Conservation (phyloP, 495 filamentous ascomycete species). For the Umbilicaria muhlenbergii region DNA sequence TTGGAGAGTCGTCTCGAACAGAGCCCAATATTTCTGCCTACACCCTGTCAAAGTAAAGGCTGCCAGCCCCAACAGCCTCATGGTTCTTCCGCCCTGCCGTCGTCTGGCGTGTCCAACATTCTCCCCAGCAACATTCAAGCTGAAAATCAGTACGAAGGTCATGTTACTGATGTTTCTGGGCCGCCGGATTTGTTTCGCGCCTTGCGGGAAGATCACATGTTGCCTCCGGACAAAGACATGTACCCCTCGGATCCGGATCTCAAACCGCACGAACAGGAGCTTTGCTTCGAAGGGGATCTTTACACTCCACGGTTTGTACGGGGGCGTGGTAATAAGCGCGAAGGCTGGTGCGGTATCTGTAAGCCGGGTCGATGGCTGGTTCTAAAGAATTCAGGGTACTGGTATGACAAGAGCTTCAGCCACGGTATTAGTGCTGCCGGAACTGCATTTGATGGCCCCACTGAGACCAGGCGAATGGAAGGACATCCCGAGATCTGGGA, state of each 20-base stretch:
- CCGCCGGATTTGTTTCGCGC: slow-evolving; percentile 61
- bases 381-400: slow-evolving; percentile 70
- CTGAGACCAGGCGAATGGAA: slow-evolving; percentile 56
- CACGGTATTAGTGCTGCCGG: slow-evolving; percentile 69
- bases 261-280: slow-evolving; percentile 55
- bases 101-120: not conserved
- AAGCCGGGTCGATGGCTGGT: slow-evolving; percentile 70
- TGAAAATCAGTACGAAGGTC: slow-evolving; percentile 12
- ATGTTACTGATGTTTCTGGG: slow-evolving; percentile 48
- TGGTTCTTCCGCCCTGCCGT: not conserved
- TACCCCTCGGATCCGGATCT: slow-evolving; percentile 54
- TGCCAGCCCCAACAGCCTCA: not conserved
- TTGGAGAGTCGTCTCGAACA: not conserved
- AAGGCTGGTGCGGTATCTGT: slow-evolving; percentile 76
- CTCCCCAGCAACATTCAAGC: not conserved
- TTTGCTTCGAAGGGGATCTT: slow-evolving; percentile 62
- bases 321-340: slow-evolving; percentile 65
- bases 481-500: slow-evolving; percentile 74
- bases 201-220: slow-evolving; percentile 47
- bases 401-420: slow-evolving; percentile 75
- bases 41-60: not conserved
- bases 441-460: slow-evolving; percentile 53
- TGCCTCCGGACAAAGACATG: slow-evolving; percentile 61
- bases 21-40: not conserved
- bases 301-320: slow-evolving; percentile 70